A percentile compares a stretch with the other conserved stretches of the same genome.
Conservation (phyloP, 208 protist genomes). For the Vickermania spadyakhi region DNA sequence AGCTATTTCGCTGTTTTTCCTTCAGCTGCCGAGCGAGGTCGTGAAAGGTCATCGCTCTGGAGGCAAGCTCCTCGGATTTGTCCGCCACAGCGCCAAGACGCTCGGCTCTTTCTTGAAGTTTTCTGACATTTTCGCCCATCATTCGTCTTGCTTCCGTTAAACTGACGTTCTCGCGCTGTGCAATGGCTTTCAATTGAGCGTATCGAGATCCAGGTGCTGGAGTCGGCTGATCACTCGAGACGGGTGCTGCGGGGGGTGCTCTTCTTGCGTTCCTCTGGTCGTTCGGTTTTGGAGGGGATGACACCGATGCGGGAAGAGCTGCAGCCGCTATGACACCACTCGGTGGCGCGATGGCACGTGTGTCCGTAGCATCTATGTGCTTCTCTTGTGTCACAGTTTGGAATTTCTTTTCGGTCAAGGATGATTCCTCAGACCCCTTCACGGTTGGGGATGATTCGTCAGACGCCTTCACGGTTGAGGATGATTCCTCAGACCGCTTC, state of each 20-base stretch:
- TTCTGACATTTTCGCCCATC: conserved; percentile 71
- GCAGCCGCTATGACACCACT: too few species aligned
- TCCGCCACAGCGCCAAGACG: conserved; percentile 43
- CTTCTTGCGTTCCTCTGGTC: neutral
- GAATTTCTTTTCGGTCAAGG: too few species aligned
- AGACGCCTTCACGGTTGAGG: conserved; percentile 2
- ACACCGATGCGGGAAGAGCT: neutral
- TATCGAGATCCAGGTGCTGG: conserved; percentile 37
- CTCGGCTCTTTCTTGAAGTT: conserved; percentile 64
- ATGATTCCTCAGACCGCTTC: conserved; percentile 4
- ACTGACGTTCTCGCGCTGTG: conserved; percentile 64
- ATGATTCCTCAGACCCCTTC: neutral
- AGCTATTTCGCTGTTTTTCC: conserved; percentile 68
- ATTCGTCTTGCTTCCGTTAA: conserved; percentile 71
- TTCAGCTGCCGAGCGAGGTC: conserved; percentile 57
- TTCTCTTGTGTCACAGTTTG: too few species aligned
- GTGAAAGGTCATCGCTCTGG: conserved; percentile 65
- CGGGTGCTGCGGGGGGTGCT: neutral
- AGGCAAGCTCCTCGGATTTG: conserved; percentile 53
- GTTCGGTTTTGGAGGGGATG: too few species aligned
- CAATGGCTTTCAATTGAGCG: conserved; percentile 67
- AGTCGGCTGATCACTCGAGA: neutral
- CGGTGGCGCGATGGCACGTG: neutral
- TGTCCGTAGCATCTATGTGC: neutral
- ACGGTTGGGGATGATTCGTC: neutral